phyloP scores from a whole-genome alignment of 225 moss, liverwort and hornwort species.

The Bryum argenteum region DNA sequence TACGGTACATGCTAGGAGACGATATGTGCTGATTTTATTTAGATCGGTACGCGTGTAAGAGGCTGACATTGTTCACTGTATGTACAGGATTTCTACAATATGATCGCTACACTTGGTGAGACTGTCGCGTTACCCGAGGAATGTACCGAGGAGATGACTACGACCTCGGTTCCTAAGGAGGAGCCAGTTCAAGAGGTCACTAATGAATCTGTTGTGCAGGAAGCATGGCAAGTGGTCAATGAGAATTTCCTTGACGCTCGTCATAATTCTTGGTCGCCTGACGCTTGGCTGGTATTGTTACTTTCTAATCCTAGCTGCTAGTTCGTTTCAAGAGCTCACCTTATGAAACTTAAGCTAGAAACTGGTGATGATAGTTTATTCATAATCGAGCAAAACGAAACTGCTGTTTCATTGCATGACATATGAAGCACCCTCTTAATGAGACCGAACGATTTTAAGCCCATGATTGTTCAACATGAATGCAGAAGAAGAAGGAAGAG shows the following conservation, averaged over 20 bases:
- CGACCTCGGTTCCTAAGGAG: slow-evolving; percentile 42
- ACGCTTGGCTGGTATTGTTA: slow-evolving; percentile 67
- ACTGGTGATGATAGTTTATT: background rate
- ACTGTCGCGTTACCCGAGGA: slow-evolving; percentile 28
- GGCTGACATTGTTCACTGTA: slow-evolving; percentile 15
- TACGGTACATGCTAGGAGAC: background rate
- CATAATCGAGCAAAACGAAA: background rate
- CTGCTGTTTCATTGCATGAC: background rate
- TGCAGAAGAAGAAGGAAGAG: slow-evolving; percentile 74
- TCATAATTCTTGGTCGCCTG: slow-evolving; percentile 76
- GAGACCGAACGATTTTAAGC: slow-evolving; percentile 1
- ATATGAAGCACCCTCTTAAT: slow-evolving; percentile 5
- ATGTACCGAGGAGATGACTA: slow-evolving; percentile 35
- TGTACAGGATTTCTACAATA: slow-evolving; percentile 34
- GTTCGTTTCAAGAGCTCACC: background rate
- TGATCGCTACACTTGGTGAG: slow-evolving; percentile 24
- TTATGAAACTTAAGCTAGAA: background rate
- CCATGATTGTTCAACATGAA: slow-evolving; percentile 11
- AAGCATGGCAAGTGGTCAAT: slow-evolving; percentile 89
- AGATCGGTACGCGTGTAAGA: background rate
- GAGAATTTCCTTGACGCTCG: slow-evolving; percentile 84
- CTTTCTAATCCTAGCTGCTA: background rate
- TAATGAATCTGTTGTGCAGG: slow-evolving; percentile 75
- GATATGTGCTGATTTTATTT: background rate
- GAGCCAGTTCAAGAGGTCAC: slow-evolving; percentile 60